These are phyloP conservation scores for Arctium lappa DNA, from an alignment of 129 eudicot species.

Conservation along the genomic window DNA sequence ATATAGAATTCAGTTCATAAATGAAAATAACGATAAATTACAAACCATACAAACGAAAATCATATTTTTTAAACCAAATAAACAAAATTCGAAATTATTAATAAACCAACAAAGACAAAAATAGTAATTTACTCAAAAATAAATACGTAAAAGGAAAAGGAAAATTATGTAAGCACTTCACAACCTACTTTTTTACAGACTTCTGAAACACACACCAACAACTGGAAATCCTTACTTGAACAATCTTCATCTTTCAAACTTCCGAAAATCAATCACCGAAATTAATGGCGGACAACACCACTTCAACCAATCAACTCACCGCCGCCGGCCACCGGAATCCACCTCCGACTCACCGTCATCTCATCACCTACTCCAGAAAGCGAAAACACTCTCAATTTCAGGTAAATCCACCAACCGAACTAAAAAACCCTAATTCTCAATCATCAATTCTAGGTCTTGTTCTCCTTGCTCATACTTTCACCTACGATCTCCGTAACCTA, in stretches of 20 bases:
- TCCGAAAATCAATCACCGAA: background rate
- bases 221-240: background rate
- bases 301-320: background rate
- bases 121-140: too few relatives aligned
- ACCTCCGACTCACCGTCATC: background rate
- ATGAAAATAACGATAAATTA: too few relatives aligned
- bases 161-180: background rate
- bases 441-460: constrained; percentile 27
- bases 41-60: too few relatives aligned
- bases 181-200: constrained; percentile 9
- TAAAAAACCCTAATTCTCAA: constrained; percentile 12
- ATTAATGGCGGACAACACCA: background rate
- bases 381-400: constrained; percentile 17
- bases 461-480: constrained; percentile 20
- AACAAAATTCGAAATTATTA: too few relatives aligned
- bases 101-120: too few relatives aligned
- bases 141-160: background rate
- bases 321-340: background rate
- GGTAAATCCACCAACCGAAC: constrained; percentile 10
- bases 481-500: constrained; percentile 30
- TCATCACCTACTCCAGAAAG: constrained; percentile 21
- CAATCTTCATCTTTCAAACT: constrained; percentile 11
- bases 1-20: too few relatives aligned
- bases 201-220: too few relatives aligned
- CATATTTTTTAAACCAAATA: too few relatives aligned